A percentile compares a stretch with the other conserved stretches of the same genome.
Conservation (phyloP, 2,329 filamentous ascomycete genomes). For the Thyridium curvatum region DNA sequence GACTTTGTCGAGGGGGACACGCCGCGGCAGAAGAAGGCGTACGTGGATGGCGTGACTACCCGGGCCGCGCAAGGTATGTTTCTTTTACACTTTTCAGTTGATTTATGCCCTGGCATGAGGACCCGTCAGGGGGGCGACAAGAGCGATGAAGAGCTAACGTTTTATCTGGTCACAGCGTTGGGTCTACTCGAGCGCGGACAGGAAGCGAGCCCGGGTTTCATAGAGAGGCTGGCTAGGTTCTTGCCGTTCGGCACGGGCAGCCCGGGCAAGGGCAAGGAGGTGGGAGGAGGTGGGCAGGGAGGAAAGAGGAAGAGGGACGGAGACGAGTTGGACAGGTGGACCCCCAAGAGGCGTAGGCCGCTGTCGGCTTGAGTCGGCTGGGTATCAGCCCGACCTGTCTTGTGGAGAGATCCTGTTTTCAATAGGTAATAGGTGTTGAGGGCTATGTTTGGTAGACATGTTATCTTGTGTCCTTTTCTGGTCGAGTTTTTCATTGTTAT, state of each 20-base stretch:
- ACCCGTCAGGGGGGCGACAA: no score
- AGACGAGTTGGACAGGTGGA: not conserved
- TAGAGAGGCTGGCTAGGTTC: not conserved
- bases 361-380: no score
- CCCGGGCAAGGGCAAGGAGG: not conserved
- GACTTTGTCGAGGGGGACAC: conserved; percentile 31
- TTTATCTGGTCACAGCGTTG: no score
- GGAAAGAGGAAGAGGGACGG: not conserved
- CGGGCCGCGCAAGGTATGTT: conserved; percentile 12
- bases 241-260: conserved; percentile 1
- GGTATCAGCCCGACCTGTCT: no score
- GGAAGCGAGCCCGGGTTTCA: not conserved
- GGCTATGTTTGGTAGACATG: no score
- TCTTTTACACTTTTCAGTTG: not conserved
- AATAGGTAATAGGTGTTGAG: no score
- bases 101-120: not conserved
- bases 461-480: no score
- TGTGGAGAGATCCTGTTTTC: no score
- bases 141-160: not conserved
- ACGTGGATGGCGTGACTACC: conserved; percentile 13
- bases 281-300: not conserved
- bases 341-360: no score
- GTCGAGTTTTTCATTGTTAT: no score
- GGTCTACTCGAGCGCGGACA: no score
- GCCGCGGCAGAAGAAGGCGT: conserved; percentile 20